Evolutionary conservation across 2,329 filamentous ascomycete genomes (phyloP), one percentile per base, ranked within the genome.

Genomic region (Colletotrichum nymphaeae): DNA sequence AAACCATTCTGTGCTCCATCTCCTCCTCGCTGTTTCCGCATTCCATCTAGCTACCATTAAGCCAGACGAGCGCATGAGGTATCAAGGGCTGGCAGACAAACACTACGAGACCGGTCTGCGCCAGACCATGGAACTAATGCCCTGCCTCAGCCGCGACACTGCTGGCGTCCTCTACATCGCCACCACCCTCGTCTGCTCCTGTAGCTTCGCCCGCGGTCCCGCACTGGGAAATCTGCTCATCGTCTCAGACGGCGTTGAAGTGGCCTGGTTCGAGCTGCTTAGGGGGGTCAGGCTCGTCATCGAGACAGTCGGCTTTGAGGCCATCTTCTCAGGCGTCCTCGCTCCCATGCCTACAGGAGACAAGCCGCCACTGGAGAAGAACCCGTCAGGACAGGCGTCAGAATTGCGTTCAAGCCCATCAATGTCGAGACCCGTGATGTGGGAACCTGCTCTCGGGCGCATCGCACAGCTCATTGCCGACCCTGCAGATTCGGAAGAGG

Each of bases 211-310:
- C 6, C 35, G 42, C 16, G 32, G 55, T n/a, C 74, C 75, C 5
- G 57, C 59, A n/a, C 66, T 69, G 5, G 76, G 75, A 1, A 62
- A 77, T 46, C 56, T 77, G 8, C 63, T 77, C 3, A 63, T 77
- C 22, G 69, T 76, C 16, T 72, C 76, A 0, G 69, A 70, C 14
- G 59, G 70, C 5, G 67, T 67, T n/a, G 67, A 75, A 9, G 76
- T 77, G 5, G 63, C 75, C 1, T 77, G 75, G 76, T 49, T 76
- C 7, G 57, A 74, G n/a, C 63, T 77, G 2, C 49, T 77, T 3
- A 26, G 64, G 6, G 76, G 75, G 6, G 76, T 77, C 14, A 58
- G 63, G 42, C 67, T 77, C 24, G 74, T 77, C 6, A 57, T 76
- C 26, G 11, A 63, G 5, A 76, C 67, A 2, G 59, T 67, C 14